phyloP scores from a whole-genome alignment of 148 eudicot genomes.

The Diospyros kaki region DNA sequence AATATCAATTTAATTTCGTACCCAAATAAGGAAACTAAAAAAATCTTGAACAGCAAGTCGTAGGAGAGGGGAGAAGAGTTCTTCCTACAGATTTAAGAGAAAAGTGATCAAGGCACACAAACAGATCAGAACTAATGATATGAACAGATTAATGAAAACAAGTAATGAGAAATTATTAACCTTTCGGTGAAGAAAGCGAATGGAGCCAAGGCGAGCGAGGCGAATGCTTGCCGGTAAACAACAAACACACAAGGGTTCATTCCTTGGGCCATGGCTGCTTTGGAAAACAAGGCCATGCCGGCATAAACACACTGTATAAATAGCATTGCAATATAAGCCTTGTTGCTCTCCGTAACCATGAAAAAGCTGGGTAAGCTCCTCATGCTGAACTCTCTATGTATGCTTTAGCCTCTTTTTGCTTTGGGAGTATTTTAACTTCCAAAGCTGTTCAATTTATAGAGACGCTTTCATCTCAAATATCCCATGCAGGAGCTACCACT shows the following conservation, averaged over 20 bases:
- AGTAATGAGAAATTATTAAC: neutral
- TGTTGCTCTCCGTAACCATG: slow-evolving; percentile 20
- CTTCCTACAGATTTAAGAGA: neutral
- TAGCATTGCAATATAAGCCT: slow-evolving; percentile 29
- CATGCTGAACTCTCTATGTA: neutral
- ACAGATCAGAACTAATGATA: neutral
- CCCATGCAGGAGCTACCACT: neutral
- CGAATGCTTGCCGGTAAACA: slow-evolving; percentile 34
- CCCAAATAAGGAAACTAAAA: slow-evolving; percentile 8
- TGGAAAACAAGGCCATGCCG: slow-evolving; percentile 39
- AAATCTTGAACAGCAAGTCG: slow-evolving; percentile 1
- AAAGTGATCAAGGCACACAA: neutral
- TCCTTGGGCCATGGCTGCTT: slow-evolving; percentile 26
- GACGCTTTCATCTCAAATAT: neutral
- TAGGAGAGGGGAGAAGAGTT: slow-evolving; percentile 1
- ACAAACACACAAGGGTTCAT: slow-evolving; percentile 33
- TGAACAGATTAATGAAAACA: no score
- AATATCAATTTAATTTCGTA: neutral
- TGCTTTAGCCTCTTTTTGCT: neutral
- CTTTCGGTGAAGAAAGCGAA: slow-evolving; percentile 38
- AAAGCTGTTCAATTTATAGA: slow-evolving; percentile 1
- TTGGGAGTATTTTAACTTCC: neutral
- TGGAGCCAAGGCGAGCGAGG: slow-evolving; percentile 30
- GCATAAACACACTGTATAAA: slow-evolving; percentile 29
- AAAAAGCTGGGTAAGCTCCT: neutral